Evolutionary conservation across 169 alveolate genomes (phyloP).

Genomic region (Eimeria praecox): DNA sequence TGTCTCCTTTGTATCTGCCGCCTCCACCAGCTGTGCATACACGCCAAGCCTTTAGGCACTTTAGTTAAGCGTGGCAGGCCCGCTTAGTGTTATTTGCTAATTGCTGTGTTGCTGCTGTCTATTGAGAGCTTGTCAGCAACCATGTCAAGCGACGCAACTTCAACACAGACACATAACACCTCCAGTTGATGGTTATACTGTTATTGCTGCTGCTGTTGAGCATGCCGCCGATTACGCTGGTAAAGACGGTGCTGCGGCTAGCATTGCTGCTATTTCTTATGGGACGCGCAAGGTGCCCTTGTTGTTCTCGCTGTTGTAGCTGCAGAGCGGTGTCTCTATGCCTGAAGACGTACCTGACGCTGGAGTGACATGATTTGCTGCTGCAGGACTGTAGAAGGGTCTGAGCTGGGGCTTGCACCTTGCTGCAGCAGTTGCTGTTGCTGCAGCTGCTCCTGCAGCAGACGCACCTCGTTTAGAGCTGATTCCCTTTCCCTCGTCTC

Average conservation of each 20-base stretch:
- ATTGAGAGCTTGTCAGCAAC: not conserved
- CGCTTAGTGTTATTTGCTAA: not conserved
- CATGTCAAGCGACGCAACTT: not conserved
- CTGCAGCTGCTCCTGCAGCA: slow-evolving; percentile 44
- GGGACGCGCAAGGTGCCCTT: not conserved
- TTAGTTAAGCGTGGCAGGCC: not conserved
- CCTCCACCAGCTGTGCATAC: slow-evolving; percentile 54
- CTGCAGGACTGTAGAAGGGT: slow-evolving; percentile 24
- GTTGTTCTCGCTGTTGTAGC: not conserved
- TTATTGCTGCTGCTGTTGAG: not conserved
- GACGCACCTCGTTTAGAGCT: slow-evolving; percentile 42
- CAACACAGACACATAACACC: not conserved
- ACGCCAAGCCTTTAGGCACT: not conserved
- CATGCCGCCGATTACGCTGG: not conserved
- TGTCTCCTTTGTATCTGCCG: slow-evolving; percentile 21
- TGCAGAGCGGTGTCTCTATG: not conserved
- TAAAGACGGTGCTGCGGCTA: not conserved
- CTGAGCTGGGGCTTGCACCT: not conserved
- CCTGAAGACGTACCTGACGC: slow-evolving; percentile 45
- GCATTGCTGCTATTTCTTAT: not conserved
- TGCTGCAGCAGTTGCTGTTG: slow-evolving; percentile 25
- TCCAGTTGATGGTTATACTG: not conserved
- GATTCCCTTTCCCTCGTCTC: slow-evolving; percentile 36
- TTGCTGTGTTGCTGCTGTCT: not conserved
- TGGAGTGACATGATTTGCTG: slow-evolving; percentile 54